A percentile compares a stretch with the other conserved stretches of the same genome.
Evolutionary conservation across 2,329 filamentous ascomycete genomes (phyloP).

Genomic region (Hypoxylon rubiginosum): DNA sequence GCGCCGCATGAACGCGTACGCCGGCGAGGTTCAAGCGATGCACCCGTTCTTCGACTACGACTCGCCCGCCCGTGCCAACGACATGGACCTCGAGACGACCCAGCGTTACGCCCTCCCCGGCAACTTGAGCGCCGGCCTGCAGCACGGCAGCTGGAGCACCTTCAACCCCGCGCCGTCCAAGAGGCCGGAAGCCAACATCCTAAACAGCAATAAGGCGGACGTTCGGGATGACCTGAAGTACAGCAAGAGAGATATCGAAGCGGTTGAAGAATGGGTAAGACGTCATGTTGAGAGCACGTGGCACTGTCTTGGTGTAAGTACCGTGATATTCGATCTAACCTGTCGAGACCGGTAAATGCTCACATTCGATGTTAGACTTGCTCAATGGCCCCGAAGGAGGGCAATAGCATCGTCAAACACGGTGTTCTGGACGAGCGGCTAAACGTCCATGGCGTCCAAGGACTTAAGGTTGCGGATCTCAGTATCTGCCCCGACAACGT

Average conservation of each 20-base stretch:
- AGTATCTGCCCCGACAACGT: conserved; percentile 85
- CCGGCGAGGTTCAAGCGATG: conserved; percentile 76
- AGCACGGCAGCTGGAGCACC: conserved; percentile 79
- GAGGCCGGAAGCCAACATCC: conserved; percentile 58
- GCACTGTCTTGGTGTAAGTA: conserved; percentile 70
- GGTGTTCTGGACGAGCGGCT: conserved; percentile 82
- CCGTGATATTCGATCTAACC: neutral
- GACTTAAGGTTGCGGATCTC: conserved; percentile 82
- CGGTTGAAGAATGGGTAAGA: conserved; percentile 78
- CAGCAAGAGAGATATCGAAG: conserved; percentile 71
- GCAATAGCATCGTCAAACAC: conserved; percentile 85
- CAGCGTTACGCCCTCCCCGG: conserved; percentile 81
- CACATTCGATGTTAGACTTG: conserved; percentile 64
- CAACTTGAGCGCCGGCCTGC: conserved; percentile 78
- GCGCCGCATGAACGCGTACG: conserved; percentile 81
- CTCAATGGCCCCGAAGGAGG: conserved; percentile 81
- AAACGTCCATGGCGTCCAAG: conserved; percentile 82
- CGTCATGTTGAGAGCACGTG: conserved; percentile 82
- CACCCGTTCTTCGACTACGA: conserved; percentile 81
- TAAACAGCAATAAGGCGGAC: conserved; percentile 75
- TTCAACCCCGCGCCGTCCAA: conserved; percentile 68
- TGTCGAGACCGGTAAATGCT: conserved; percentile 2
- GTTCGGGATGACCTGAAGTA: conserved; percentile 76
- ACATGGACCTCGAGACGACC: conserved; percentile 81
- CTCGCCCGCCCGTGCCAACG: conserved; percentile 76